Percentiles rank a stretch among this genome's conserved stretches.
Conservation (phyloP, 2,329 filamentous ascomycete genomes). For the Anthostomella pinea region DNA sequence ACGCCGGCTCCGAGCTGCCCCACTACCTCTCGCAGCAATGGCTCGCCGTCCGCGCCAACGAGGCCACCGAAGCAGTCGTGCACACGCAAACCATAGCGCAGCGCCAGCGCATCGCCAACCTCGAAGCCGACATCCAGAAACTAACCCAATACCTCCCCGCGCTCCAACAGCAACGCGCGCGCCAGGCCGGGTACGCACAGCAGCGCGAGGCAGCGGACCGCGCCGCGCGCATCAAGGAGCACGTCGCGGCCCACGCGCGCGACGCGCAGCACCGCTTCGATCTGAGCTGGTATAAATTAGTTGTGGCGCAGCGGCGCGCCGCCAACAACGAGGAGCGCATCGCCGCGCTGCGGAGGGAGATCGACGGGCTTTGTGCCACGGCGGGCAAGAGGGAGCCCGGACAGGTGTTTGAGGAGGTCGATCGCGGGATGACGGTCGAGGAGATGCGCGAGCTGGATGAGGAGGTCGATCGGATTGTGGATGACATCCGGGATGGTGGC, state of each 20-base stretch:
- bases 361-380: conserved; percentile 5
- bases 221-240: conserved; percentile 11
- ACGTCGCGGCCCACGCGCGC: conserved; percentile 10
- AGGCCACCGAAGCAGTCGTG: conserved; percentile 6
- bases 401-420: conserved; percentile 10
- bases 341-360: conserved; percentile 2
- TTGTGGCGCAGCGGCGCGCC: conserved; percentile 1
- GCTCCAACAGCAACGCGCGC: conserved; percentile 3
- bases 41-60: conserved; percentile 1
- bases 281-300: conserved; percentile 1
- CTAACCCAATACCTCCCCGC: conserved; percentile 6
- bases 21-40: conserved; percentile 11
- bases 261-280: conserved; percentile 13
- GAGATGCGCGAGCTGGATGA: background rate
- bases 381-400: conserved; percentile 8
- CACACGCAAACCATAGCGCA: conserved; percentile 8
- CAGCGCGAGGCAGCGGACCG: too few relatives aligned
- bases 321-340: conserved; percentile 2
- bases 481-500: conserved; percentile 2
- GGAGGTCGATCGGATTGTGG: background rate
- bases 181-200: background rate
- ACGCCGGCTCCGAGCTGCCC: conserved; percentile 4
- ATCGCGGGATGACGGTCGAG: conserved; percentile 3
- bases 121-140: conserved; percentile 5
- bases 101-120: conserved; percentile 4